Conservation (phyloP, 202 grass and related monocot genomes). For the Brachypodium distachyon region DNA sequence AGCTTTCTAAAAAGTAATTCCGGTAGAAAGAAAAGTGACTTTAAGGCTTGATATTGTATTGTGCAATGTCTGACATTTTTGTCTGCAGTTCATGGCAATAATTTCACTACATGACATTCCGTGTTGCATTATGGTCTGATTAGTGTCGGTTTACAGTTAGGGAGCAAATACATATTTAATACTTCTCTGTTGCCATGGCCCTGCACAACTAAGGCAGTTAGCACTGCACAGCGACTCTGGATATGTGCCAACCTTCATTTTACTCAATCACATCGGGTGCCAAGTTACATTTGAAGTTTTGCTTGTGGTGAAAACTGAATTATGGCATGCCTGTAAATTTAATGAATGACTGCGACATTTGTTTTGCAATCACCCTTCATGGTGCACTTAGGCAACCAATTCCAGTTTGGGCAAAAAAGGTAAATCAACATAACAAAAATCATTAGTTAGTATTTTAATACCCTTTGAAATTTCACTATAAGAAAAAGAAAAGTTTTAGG, state of each 20-base stretch:
- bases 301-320: not conserved
- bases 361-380: not conserved
- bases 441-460: not conserved
- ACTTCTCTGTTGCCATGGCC: not conserved
- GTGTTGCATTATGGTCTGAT: not conserved
- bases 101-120: not conserved
- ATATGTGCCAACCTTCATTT: not conserved
- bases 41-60: not conserved
- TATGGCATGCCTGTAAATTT: not conserved
- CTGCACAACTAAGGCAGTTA: constrained; percentile 6
- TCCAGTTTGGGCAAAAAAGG: not conserved
- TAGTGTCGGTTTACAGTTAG: constrained; percentile 6
- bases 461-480: not conserved
- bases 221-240: not conserved
- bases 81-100: not conserved
- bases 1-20: not conserved
- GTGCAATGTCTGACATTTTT: not conserved
- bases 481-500: not conserved
- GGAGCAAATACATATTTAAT: not conserved
- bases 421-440: not conserved
- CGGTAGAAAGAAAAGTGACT: not conserved
- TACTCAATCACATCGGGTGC: not conserved
- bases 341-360: not conserved
- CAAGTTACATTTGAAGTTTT: constrained; percentile 3
- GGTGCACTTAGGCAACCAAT: not conserved